A percentile compares a stretch with the other conserved stretches of the same genome.
These are phyloP conservation scores for Diaporthe humulicola DNA, from an alignment of 2,329 filamentous ascomycete genomes.

Conservation along the genomic window DNA sequence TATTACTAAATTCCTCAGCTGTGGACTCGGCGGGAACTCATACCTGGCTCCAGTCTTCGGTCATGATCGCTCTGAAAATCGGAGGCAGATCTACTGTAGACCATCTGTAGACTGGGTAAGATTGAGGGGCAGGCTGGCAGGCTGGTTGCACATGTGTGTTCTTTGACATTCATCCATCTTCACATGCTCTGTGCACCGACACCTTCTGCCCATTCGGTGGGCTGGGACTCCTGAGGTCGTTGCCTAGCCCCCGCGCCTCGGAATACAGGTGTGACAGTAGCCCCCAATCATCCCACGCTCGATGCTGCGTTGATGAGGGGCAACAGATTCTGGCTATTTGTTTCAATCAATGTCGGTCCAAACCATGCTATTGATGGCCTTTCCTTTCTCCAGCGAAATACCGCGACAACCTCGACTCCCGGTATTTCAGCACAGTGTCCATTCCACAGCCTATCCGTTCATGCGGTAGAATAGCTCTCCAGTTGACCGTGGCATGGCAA, in stretches of 20 bases:
- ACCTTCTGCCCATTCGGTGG: not conserved
- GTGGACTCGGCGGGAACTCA: not conserved
- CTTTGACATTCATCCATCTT: not conserved
- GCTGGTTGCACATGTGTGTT: too few relatives aligned
- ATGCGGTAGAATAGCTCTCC: not conserved
- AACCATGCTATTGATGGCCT: not conserved
- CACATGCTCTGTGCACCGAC: not conserved
- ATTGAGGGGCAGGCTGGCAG: not conserved
- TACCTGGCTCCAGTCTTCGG: too few relatives aligned
- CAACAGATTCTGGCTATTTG: not conserved
- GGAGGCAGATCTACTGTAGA: too few relatives aligned
- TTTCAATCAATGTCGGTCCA: not conserved
- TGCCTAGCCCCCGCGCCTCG: not conserved
- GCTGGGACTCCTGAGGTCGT: not conserved
- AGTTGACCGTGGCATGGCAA: too few relatives aligned
- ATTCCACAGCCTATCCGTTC: not conserved
- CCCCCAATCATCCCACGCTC: not conserved
- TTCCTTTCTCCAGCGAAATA: not conserved
- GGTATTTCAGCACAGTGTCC: not conserved
- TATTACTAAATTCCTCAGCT: not conserved
- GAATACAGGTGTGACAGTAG: not conserved
- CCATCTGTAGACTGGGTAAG: not conserved
- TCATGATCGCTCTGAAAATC: not conserved
- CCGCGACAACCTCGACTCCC: not conserved
- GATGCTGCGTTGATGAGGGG: slow-evolving; percentile 18